Base-by-base conservation (phyloP, 2,329 filamentous ascomycete species). In the Beauveria medogensis region DNA sequence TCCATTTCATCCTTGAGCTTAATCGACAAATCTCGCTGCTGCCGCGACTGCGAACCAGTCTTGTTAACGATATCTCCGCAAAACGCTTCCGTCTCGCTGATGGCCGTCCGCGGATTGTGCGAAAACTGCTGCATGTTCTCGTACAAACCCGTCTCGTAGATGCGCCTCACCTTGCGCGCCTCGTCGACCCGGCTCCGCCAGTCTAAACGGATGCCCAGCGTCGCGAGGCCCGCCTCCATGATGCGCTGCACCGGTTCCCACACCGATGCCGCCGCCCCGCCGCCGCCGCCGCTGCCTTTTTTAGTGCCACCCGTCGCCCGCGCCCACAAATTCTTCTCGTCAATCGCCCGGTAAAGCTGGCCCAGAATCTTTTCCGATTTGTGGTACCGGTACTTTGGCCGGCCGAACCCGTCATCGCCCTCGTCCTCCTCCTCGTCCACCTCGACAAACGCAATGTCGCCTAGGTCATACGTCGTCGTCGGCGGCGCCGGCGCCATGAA, bases 361-460 rank as follows among this genome's bases (percentile, higher is more conserved):
- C 91, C 91, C 0, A 94, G 79, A 0, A 88, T 77, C 65, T 90
- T 91, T 0, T 83, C 66, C 2, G 87, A 91, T 37, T 72, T 73
- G 69, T 94, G 92, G 68, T 86, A 93, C 3, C 73, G 71, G 28
- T 79, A 75, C 5, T 66, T 72, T 0, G 77, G 74, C 0, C 75
- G 73, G 1, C 75, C 73, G 30, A 82, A 75, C 18, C 79, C 76
- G 6, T 77, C 75, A 0, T 75, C 69, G 5, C 71, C 69, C 3
- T 73, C 63, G 5, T 78, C 74, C 3, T 76, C 75, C 1, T 74
- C 72, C 3, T 76, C 73, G 0, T 73, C 60, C 1, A 66, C 61
- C 12, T 67, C 66, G 2, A 71, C 64, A 30, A 80, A 71, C 10
- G 67, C 69, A 22, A 81, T 74, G 26, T 77, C 73, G 0, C 72